Conservation (phyloP, 208 protist genomes). For the Leishmania gerbilli region DNA sequence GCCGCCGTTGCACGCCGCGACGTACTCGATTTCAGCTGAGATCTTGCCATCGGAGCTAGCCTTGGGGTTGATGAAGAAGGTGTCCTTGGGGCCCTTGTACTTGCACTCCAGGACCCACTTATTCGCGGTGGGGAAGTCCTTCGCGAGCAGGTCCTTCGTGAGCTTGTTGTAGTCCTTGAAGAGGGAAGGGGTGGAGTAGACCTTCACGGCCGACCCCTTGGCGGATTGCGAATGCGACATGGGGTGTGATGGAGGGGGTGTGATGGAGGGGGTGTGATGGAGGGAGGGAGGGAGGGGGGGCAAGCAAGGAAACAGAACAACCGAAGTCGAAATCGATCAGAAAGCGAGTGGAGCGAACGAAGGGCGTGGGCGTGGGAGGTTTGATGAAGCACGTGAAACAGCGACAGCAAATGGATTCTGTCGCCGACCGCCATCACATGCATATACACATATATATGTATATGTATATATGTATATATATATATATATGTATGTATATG, state of each 20-base stretch:
- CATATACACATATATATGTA: background rate
- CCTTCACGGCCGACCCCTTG: constrained; percentile 13
- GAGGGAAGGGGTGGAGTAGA: constrained; percentile 26
- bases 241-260: background rate
- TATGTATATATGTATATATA: background rate
- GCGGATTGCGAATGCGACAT: constrained; percentile 11
- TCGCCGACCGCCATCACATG: too few relatives aligned
- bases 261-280: background rate
- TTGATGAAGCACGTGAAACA: background rate
- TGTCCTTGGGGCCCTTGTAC: constrained; percentile 66
- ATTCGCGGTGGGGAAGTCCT: constrained; percentile 52
- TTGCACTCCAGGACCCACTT: constrained; percentile 83
- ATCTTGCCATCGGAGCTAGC: constrained; percentile 41
- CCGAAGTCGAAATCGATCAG: background rate
- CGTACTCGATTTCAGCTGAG: constrained; percentile 67
- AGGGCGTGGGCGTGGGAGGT: background rate
- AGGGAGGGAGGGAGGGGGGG: background rate
- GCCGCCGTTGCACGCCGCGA: constrained; percentile 39
- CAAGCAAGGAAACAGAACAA: background rate
- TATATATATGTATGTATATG: background rate
- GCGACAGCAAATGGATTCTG: background rate
- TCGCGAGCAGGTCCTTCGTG: constrained; percentile 74
- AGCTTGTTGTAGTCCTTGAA: constrained; percentile 89
- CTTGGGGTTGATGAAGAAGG: constrained; percentile 66
- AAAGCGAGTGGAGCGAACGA: background rate